Evolutionary conservation across 495 filamentous ascomycete genomes (phyloP).

Genomic region (Durotheca rogersii): DNA sequence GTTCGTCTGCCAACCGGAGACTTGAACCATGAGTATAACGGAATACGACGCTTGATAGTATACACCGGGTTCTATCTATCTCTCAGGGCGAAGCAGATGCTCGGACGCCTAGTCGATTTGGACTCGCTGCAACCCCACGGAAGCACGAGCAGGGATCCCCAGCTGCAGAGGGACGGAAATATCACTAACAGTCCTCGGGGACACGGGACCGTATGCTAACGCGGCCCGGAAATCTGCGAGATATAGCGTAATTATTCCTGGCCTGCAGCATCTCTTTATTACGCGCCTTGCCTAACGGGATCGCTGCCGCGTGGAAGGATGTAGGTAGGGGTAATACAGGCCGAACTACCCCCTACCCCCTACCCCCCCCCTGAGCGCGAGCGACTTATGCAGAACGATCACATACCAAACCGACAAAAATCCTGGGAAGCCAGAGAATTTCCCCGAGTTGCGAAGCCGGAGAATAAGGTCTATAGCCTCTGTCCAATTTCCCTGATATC

Average conservation of each 20-base stretch:
- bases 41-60: constrained; percentile 1
- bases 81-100: no score
- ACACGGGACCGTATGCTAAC: not conserved
- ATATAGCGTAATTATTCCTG: not conserved
- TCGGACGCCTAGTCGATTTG: constrained; percentile 9
- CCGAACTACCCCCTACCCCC: not conserved
- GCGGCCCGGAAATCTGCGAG: not conserved
- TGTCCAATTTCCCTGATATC: not conserved
- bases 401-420: constrained; percentile 4
- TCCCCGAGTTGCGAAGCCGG: not conserved
- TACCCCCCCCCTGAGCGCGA: not conserved
- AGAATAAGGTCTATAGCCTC: constrained; percentile 1
- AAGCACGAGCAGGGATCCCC: constrained; percentile 19
- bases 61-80: not conserved
- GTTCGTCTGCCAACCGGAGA: not conserved
- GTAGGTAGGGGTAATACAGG: not conserved
- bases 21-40: constrained; percentile 4
- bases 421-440: not conserved
- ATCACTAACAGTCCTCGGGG: constrained; percentile 11
- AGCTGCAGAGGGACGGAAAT: constrained; percentile 12
- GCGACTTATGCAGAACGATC: constrained; percentile 9
- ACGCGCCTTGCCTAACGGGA: not conserved
- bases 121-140: constrained; percentile 14
- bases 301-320: not conserved
- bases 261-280: not conserved